These are phyloP conservation scores for Inga laurina DNA, from an alignment of 306 rosid genomes.

Conservation along the genomic window DNA sequence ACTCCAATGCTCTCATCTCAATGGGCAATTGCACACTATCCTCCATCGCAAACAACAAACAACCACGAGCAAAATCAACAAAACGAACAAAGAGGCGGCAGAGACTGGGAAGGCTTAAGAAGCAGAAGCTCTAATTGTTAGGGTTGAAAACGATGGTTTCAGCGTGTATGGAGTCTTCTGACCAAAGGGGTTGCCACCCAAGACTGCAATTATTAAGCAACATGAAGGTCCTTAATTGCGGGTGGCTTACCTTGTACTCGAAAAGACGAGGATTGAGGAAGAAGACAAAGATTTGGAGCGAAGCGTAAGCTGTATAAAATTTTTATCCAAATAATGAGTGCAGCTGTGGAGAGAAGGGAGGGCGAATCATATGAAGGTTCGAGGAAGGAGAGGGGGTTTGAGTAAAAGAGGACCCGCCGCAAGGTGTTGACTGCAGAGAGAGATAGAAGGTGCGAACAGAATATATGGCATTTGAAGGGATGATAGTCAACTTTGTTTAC, in stretches of 20 bases:
- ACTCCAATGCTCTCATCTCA: constrained; percentile 68
- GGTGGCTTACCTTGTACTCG: neutral
- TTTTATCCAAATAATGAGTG: neutral
- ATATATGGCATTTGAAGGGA: neutral
- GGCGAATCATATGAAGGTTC: constrained; percentile 32
- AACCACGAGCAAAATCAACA: neutral
- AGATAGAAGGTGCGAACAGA: constrained; percentile 8
- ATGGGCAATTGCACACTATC: constrained; percentile 39
- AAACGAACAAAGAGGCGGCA: neutral
- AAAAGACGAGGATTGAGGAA: neutral
- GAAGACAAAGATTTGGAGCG: constrained; percentile 10
- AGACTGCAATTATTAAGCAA: neutral
- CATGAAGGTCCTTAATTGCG: neutral
- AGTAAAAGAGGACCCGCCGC: neutral
- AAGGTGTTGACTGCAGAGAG: constrained; percentile 13
- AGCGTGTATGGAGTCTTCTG: neutral
- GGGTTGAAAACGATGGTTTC: neutral
- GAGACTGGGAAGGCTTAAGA: neutral
- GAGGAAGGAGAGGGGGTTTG: constrained; percentile 26
- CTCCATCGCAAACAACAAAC: constrained; percentile 28
- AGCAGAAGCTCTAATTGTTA: neutral
- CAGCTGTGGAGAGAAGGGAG: neutral
- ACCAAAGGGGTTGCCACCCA: constrained; percentile 11
- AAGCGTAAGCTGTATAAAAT: constrained; percentile 9
- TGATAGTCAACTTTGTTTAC: neutral